phyloP scores from a whole-genome alignment of 2,329 filamentous ascomycete species.

The Xylariaceae sp. region DNA sequence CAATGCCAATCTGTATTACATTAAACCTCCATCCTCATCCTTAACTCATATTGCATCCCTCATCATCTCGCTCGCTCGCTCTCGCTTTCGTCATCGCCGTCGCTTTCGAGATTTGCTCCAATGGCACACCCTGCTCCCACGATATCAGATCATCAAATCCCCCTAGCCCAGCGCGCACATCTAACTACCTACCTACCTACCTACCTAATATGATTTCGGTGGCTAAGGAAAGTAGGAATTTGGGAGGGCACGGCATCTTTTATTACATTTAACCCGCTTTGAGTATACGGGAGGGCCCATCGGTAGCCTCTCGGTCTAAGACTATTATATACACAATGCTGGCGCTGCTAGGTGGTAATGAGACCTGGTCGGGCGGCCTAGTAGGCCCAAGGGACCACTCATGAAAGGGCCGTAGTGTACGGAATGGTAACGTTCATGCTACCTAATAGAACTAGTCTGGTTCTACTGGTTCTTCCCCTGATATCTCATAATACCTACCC shows the following conservation, averaged over 20 bases:
- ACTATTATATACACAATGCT: conserved; percentile 9
- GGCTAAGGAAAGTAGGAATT: background rate
- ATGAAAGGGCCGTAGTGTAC: conserved; percentile 19
- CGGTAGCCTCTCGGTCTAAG: conserved; percentile 4
- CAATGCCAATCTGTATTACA: conserved; percentile 26
- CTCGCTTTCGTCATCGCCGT: background rate
- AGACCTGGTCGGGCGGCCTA: conserved; percentile 27
- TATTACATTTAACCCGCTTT: conserved; percentile 12
- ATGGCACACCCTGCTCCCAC: no score
- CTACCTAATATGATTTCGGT: background rate
- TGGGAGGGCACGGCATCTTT: conserved; percentile 19
- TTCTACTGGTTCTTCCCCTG: conserved; percentile 10
- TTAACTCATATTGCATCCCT: no score
- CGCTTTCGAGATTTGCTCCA: conserved; percentile 3
- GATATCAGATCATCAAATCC: no score
- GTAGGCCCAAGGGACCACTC: conserved; percentile 29
- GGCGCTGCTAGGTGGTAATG: conserved; percentile 22
- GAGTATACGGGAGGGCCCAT: conserved; percentile 8
- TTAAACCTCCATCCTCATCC: conserved; percentile 9
- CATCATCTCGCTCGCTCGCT: background rate
- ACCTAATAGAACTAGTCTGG: conserved; percentile 21
- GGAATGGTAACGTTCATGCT: conserved; percentile 18
- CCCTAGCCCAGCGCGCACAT: no score
- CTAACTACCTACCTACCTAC: background rate
- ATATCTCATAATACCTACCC: background rate